Conservation (phyloP, 2,329 filamentous ascomycete species). For the Pseudocercospora cruenta region DNA sequence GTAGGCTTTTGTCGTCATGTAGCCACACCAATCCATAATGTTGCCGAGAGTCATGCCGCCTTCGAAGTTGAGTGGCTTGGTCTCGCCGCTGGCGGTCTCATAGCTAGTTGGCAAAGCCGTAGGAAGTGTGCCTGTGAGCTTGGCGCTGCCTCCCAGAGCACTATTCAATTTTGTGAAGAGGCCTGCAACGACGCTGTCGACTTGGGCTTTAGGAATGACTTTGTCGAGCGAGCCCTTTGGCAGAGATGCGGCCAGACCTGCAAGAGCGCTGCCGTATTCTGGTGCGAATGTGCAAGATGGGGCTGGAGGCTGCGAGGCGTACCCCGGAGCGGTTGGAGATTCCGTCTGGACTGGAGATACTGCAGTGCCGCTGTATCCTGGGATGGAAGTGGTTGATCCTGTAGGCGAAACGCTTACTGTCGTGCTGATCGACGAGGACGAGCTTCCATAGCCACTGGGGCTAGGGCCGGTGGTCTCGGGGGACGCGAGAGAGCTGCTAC, state of each 20-base stretch:
- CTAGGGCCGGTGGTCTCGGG: background rate
- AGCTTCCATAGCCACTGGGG: slow-evolving; percentile 2
- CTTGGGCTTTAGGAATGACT: slow-evolving; percentile 17
- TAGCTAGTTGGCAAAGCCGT: slow-evolving; percentile 9
- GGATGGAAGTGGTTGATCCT: slow-evolving; percentile 14
- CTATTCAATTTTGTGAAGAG: slow-evolving; percentile 16
- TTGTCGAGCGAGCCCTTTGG: slow-evolving; percentile 16
- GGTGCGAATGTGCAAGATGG: slow-evolving; percentile 17
- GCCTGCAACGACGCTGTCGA: slow-evolving; percentile 15
- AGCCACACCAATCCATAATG: slow-evolving; percentile 24
- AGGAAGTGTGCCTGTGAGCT: slow-evolving; percentile 6
- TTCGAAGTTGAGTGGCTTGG: slow-evolving; percentile 12
- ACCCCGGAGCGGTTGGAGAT: slow-evolving; percentile 15
- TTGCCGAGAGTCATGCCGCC: slow-evolving; percentile 23
- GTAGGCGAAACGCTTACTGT: slow-evolving; percentile 9
- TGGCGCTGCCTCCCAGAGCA: slow-evolving; percentile 1
- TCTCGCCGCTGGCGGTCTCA: slow-evolving; percentile 9
- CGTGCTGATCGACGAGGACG: slow-evolving; percentile 2
- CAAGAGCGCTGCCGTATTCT: slow-evolving; percentile 13
- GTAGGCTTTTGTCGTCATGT: slow-evolving; percentile 18
- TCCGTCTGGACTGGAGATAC: slow-evolving; percentile 15
- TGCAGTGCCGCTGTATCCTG: slow-evolving; percentile 10
- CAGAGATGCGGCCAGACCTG: slow-evolving; percentile 7
- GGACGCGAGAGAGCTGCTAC: background rate
- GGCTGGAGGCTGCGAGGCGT: slow-evolving; percentile 14